Conservation (phyloP, 805 yeast species). For the Brettanomyces custersianus region DNA sequence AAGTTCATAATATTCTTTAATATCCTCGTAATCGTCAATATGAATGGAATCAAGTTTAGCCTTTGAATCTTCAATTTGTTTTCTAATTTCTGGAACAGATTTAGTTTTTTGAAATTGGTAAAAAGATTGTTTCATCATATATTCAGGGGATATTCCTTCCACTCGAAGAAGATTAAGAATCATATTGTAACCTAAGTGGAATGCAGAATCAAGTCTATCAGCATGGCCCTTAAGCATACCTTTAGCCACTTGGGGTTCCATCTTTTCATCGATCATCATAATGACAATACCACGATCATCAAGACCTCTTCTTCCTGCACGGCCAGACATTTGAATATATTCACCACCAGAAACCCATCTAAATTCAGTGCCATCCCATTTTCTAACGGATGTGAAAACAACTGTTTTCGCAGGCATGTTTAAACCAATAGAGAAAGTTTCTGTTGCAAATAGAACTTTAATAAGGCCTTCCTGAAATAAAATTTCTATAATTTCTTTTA, state of each 20-base stretch:
- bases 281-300: constrained; percentile 99
- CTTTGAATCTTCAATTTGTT: constrained; percentile 46
- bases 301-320: constrained; percentile 99
- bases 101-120: constrained; percentile 92
- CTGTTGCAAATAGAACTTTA: constrained; percentile 94
- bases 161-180: constrained; percentile 91
- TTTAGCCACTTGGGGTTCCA: constrained; percentile 99
- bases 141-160: constrained; percentile 97
- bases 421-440: constrained; percentile 94
- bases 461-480: constrained; percentile 93
- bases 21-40: constrained; percentile 65
- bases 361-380: constrained; percentile 96
- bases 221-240: constrained; percentile 99
- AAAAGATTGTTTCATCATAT: constrained; percentile 89
- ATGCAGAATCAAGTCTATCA: constrained; percentile 93
- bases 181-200: constrained; percentile 97
- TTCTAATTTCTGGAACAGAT: constrained; percentile 79
- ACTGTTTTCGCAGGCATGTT: constrained; percentile 99
- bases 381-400: constrained; percentile 93
- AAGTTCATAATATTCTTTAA: constrained; percentile 78
- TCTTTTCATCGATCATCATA: constrained; percentile 98
- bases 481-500: constrained; percentile 92
- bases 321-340: constrained; percentile 98
- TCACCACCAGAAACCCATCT: constrained; percentile 99
- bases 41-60: constrained; percentile 37